phyloP scores from a whole-genome alignment of 2,329 filamentous ascomycete species.

The Cladophialophora bantiana region DNA sequence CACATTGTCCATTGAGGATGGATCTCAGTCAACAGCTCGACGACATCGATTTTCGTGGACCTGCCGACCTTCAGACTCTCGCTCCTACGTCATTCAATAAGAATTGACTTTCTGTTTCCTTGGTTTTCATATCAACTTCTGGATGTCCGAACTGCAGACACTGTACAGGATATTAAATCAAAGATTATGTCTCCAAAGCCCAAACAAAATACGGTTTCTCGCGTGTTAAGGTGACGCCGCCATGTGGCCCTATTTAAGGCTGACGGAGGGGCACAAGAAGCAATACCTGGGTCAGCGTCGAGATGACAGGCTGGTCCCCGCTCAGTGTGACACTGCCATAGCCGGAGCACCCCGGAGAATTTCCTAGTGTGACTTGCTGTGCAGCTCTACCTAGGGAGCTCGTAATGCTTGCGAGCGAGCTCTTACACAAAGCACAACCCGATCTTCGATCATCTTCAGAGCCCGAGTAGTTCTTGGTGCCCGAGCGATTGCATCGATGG shows the following conservation, averaged over 20 bases:
- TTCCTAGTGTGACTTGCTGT: constrained; percentile 25
- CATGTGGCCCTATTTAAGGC: constrained; percentile 16
- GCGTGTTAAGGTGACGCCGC: constrained; percentile 31
- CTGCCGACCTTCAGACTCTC: background rate
- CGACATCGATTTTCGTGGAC: constrained; percentile 6
- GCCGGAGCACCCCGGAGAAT: constrained; percentile 20
- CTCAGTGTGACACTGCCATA: constrained; percentile 24
- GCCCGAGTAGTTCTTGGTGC: background rate
- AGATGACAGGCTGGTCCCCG: constrained; percentile 26
- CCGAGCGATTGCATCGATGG: constrained; percentile 1
- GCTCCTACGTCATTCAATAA: constrained; percentile 19
- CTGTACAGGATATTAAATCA: constrained; percentile 15
- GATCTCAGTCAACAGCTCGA: constrained; percentile 20
- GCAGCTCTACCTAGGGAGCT: background rate
- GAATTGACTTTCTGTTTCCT: background rate
- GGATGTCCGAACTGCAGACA: constrained; percentile 1
- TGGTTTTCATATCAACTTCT: constrained; percentile 19
- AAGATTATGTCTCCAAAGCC: constrained; percentile 17
- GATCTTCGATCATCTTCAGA: background rate
- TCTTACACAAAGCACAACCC: background rate
- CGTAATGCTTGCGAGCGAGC: background rate
- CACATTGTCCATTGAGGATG: constrained; percentile 20
- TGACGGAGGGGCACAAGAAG: constrained; percentile 25
- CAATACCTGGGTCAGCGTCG: constrained; percentile 14
- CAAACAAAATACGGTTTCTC: background rate